Conservation (phyloP, 495 filamentous ascomycete species). For the Thermothielavioides terrestris region DNA sequence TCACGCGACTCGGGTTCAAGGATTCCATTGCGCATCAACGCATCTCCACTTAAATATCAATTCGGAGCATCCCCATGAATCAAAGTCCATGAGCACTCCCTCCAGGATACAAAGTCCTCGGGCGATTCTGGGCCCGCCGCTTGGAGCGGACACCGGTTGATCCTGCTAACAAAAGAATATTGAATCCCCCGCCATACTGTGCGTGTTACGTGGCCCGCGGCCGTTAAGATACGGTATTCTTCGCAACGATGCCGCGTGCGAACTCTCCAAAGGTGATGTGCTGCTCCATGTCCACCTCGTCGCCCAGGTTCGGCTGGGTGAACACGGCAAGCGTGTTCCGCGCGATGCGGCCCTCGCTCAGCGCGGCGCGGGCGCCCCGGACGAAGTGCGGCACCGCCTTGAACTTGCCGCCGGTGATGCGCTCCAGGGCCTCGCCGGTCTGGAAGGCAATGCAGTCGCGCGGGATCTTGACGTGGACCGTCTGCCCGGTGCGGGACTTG, state of each 20-base stretch:
- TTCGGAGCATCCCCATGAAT: too few relatives aligned
- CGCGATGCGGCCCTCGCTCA: conserved; percentile 50
- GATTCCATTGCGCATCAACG: too few relatives aligned
- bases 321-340: conserved; percentile 95
- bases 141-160: too few relatives aligned
- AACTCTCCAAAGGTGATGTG: conserved; percentile 79
- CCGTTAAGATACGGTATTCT: conserved; percentile 52
- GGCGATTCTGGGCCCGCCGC: too few relatives aligned
- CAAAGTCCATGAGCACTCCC: too few relatives aligned
- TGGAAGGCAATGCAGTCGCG: conserved; percentile 89
- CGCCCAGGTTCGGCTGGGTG: conserved; percentile 89
- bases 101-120: too few relatives aligned
- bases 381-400: conserved; percentile 96
- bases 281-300: conserved; percentile 65
- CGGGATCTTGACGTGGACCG: conserved; percentile 83
- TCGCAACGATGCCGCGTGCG: conserved; percentile 72
- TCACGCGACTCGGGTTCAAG: too few relatives aligned
- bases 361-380: conserved; percentile 50
- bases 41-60: too few relatives aligned
- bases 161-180: background rate
- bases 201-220: background rate
- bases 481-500: conserved; percentile 65
- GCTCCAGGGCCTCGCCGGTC: conserved; percentile 84
- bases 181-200: background rate
- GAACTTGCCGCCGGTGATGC: conserved; percentile 82